Percentiles rank a stretch among this genome's conserved stretches.
Evolutionary conservation across 495 filamentous ascomycete species (phyloP).

Genomic region (Lophium mytilinum): DNA sequence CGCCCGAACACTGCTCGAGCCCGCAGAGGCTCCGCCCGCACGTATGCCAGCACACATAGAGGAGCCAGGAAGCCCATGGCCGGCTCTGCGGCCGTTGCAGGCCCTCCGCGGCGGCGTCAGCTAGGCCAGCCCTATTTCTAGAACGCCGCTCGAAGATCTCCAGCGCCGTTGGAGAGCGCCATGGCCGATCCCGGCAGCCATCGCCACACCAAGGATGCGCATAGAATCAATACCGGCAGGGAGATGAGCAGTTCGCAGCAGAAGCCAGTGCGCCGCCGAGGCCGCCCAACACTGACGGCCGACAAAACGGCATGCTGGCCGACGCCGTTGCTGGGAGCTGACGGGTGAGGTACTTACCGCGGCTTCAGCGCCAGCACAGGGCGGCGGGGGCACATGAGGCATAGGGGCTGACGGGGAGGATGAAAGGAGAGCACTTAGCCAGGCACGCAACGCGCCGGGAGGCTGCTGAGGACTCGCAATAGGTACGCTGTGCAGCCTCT

Average conservation of each 20-base stretch:
- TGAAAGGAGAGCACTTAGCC: too few relatives aligned
- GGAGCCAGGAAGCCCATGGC: too few relatives aligned
- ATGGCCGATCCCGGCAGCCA: slow-evolving; percentile 22
- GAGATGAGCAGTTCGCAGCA: slow-evolving; percentile 13
- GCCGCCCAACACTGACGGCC: not conserved
- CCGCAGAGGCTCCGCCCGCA: not conserved
- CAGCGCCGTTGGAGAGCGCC: slow-evolving; percentile 22
- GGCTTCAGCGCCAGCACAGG: too few relatives aligned
- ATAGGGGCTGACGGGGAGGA: too few relatives aligned
- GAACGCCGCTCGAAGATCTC: slow-evolving; percentile 27
- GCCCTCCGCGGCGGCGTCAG: slow-evolving; percentile 3
- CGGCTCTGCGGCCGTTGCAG: not conserved
- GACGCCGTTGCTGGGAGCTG: too few relatives aligned
- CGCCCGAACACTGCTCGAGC: not conserved
- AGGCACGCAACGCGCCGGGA: too few relatives aligned
- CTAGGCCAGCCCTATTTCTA: slow-evolving; percentile 27
- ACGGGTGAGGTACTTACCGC: too few relatives aligned
- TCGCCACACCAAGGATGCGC: slow-evolving; percentile 17
- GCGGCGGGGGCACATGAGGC: too few relatives aligned
- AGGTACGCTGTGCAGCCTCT: not conserved
- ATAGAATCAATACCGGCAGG: slow-evolving; percentile 7
- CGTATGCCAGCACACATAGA: too few relatives aligned
- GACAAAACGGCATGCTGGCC: too few relatives aligned
- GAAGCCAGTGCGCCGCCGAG: slow-evolving; percentile 16
- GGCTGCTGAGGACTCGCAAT: not conserved